Evolutionary conservation across 306 rosid genomes (phyloP).

Genomic region (Lathyrus oleraceus): DNA sequence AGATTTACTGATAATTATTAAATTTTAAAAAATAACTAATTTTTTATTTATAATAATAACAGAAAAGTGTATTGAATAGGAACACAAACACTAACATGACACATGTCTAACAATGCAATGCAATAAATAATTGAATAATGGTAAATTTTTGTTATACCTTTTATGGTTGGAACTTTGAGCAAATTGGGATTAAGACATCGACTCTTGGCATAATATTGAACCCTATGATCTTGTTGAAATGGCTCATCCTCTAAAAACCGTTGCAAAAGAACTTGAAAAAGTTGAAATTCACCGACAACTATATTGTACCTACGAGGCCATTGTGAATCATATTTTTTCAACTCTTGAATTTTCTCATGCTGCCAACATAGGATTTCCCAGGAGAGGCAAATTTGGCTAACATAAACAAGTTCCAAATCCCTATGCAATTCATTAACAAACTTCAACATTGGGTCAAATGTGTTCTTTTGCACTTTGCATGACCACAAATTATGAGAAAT

Average conservation of each 20-base stretch:
- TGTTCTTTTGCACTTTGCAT: constrained; percentile 45
- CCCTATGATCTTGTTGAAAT: constrained; percentile 75
- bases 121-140: background rate
- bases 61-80: too few species aligned
- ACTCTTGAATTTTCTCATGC: constrained; percentile 61
- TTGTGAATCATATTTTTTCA: constrained; percentile 48
- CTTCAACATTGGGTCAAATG: constrained; percentile 49
- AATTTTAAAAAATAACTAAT: too few species aligned
- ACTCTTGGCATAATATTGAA: constrained; percentile 64
- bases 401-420: constrained; percentile 82
- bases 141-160: constrained; percentile 45
- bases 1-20: too few species aligned
- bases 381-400: constrained; percentile 87
- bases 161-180: constrained; percentile 75
- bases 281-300: constrained; percentile 79
- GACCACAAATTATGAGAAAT: constrained; percentile 55
- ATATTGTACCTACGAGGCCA: constrained; percentile 47
- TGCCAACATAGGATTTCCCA: constrained; percentile 97
- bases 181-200: constrained; percentile 66
- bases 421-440: constrained; percentile 61
- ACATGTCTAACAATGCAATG: background rate
- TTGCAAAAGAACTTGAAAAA: constrained; percentile 68
- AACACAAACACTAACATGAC: too few species aligned
- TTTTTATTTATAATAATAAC: too few species aligned
- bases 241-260: constrained; percentile 78